Base-by-base conservation (phyloP, 2,329 filamentous ascomycete genomes). In the Myriosclerotinia duriaeana region DNA sequence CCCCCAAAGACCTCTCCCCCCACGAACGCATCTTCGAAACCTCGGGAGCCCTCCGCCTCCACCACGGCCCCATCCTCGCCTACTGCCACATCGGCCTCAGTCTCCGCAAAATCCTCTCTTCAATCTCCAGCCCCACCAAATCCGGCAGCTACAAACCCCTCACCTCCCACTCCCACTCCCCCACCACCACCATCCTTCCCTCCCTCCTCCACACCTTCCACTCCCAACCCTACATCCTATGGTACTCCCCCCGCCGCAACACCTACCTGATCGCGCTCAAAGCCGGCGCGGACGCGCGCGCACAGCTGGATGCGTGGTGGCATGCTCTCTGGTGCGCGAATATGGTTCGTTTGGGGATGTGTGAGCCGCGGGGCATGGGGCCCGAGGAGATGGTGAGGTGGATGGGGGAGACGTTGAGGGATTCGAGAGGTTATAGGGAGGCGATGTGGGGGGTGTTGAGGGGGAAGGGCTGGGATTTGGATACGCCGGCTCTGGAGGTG, bases 401-500 rank as follows among this genome's bases (percentile, higher is more conserved):
- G 36, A 17, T 70, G n/a, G 5, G 11, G 1, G 22, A 17, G 4
- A 64, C 48, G 53, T 20, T 63, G 2, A 40, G 38, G 15, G 48
- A 34, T 7, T 30, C 48, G 2, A 26, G 26, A 26, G 44, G 2
- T 17, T 60, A 34, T 14, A 61, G 48, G 52, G 26, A 48, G 2
- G n/a, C 38, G 5, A 30, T 71, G 2, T 65, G 70, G 65, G 75
- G 78, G 3, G 78, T 80, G 72, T 77, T 80, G 64, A 76, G 71
- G 67, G 75, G 76, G 44, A 78, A 73, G 42, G 89, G 89, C 0
- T 93, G 90, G 90, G 85, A 93, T 77, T 71, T 90, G 56, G 79
- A 85, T 66, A 81, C 81, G 61, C 82, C 82, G 50, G 88, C 86
- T 7, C 78, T 93, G 71, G 89, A 93, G 79, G 92, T 89, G 22